Evolutionary conservation across 2,329 filamentous ascomycete species (phyloP), one percentile per base, ranked within the genome.

Genomic region (Fusarium sp.): DNA sequence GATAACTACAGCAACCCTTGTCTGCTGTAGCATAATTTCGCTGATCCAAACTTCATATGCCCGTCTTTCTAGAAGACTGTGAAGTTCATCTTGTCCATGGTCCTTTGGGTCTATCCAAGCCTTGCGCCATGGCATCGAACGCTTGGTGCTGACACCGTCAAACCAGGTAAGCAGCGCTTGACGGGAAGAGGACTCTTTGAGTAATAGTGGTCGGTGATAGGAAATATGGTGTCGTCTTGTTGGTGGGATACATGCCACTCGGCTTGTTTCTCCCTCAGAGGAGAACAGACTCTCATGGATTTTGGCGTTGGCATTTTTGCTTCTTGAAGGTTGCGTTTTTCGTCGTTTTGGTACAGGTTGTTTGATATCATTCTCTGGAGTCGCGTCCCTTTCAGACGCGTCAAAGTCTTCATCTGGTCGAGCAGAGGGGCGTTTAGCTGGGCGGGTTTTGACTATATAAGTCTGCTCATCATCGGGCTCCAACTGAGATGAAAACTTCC

Each of bases 1-100:
- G 21, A 89, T 85, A 1, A 90, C 88, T 8, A 84, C 85, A 4
- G 85, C 83, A 6, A 91, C 88, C 28, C 88, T 86, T 3, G 88
- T 91, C 77, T 91, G 88, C 75, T 91, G 88, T 13, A 90, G 82
- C 88, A 91, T 91, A 69, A 90, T 86, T 78, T 91, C 88, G 72
- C 85, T 88, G 73, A 91, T 89, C 87, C 88, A 90, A 46, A 91
- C 88, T 75, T 90, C 84, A 77, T 91, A 91, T 3, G 88, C 88
- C 47, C 88, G 84, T 31, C 79, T 82, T 60, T 85, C 84, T 13
- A 89, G 79, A 4, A 75, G 76, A n/a, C 60, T 46, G 31, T 81
- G 81, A 10, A 85, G 78, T n/a, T 79, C 76, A 3, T 73, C 65
- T 2, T 79, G 71, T 17, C 54, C 26, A 19, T 72, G 65, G 22